Evolutionary conservation across 177 flowering plant species (phyloP).

Genomic region (Vitis hybrid): DNA sequence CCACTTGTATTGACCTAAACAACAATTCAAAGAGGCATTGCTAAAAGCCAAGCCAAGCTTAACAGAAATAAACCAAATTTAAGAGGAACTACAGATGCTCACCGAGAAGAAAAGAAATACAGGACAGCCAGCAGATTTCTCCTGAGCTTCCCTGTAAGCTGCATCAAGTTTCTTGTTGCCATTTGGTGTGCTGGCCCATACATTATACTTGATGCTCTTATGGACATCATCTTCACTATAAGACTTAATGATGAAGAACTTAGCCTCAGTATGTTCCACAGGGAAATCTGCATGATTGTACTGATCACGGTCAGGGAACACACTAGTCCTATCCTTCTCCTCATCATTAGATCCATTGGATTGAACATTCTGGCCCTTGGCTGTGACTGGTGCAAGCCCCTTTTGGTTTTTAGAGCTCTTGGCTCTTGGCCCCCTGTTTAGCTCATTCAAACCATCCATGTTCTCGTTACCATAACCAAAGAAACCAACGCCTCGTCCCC

Average conservation of each 20-base stretch:
- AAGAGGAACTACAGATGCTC: constrained; percentile 2
- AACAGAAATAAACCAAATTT: background rate
- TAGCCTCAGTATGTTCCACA: constrained; percentile 34
- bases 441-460: constrained; percentile 41
- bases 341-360: constrained; percentile 13
- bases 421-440: constrained; percentile 47
- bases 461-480: constrained; percentile 35
- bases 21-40: background rate
- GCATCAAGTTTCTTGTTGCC: constrained; percentile 51
- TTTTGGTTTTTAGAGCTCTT: constrained; percentile 35
- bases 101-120: constrained; percentile 48
- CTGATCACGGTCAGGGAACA: constrained; percentile 29
- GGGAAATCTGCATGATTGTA: constrained; percentile 40
- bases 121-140: constrained; percentile 35
- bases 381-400: constrained; percentile 14
- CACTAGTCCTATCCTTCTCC: constrained; percentile 23
- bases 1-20: constrained; percentile 46
- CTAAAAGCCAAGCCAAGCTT: background rate
- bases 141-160: constrained; percentile 43
- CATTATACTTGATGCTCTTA: constrained; percentile 47
- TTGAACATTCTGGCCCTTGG: constrained; percentile 27
- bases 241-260: constrained; percentile 44
- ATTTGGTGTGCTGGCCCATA: constrained; percentile 56
- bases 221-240: constrained; percentile 56
- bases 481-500: constrained; percentile 30